phyloP scores from a whole-genome alignment of 805 yeast species.

The Yarrowia sp. region DNA sequence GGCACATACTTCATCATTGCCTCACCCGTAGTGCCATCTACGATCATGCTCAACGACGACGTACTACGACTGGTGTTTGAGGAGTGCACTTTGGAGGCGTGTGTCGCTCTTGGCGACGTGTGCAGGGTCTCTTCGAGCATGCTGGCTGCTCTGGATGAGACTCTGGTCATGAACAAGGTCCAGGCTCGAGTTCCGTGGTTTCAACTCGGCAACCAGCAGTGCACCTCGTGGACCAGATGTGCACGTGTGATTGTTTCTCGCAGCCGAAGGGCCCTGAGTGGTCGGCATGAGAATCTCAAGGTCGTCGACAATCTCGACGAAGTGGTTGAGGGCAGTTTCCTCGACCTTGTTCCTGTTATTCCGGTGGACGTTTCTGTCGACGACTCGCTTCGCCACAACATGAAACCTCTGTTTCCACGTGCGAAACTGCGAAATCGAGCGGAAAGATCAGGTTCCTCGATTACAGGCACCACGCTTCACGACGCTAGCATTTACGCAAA shows the following conservation, averaged over 20 bases:
- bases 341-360: neutral
- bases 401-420: neutral
- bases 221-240: neutral
- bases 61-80: neutral
- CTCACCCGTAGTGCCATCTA: no score
- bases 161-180: neutral
- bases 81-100: neutral
- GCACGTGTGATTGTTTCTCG: neutral
- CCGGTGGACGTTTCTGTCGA: neutral
- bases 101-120: neutral
- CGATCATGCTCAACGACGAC: constrained; percentile 6
- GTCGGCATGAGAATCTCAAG: neutral
- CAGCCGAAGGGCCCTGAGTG: neutral
- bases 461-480: no score
- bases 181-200: neutral
- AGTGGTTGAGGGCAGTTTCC: neutral
- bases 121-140: neutral
- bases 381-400: neutral
- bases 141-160: neutral
- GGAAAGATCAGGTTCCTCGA: no score
- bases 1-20: no score
- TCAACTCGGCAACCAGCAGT: neutral
- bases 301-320: neutral
- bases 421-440: no score
- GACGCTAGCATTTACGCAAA: no score